Conservation (phyloP, 352 stramenopile genomes). For the Phytophthora vignae region DNA sequence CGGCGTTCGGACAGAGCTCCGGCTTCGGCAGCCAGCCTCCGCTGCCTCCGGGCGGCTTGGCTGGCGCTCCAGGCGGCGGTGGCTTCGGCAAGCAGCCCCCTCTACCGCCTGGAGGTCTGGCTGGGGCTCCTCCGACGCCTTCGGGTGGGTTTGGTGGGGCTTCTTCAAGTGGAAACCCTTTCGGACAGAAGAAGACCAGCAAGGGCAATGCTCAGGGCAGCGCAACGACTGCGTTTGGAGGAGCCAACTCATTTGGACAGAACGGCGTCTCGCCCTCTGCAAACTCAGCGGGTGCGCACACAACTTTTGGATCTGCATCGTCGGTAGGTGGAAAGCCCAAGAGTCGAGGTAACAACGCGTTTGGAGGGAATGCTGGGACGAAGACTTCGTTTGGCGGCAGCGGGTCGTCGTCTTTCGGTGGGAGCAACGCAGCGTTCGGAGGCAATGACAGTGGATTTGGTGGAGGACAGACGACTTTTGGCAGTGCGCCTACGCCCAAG, state of each 20-base stretch:
- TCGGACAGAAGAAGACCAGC: conserved; percentile 31
- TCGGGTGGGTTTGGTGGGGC: conserved; percentile 21
- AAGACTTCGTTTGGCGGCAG: conserved; percentile 24
- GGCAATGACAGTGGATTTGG: conserved; percentile 30
- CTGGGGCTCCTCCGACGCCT: conserved; percentile 13
- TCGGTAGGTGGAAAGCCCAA: conserved; percentile 20
- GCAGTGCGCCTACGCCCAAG: conserved; percentile 14
- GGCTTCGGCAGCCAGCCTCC: conserved; percentile 34
- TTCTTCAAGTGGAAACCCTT: conserved; percentile 29
- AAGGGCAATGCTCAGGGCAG: conserved; percentile 21
- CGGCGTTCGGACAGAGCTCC: conserved; percentile 50
- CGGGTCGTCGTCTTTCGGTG: conserved; percentile 20
- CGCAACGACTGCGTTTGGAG: conserved; percentile 26
- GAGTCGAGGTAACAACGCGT: conserved; percentile 17
- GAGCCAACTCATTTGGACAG: conserved; percentile 20
- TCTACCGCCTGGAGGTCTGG: conserved; percentile 32
- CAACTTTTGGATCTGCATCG: conserved; percentile 39
- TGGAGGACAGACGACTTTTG: conserved; percentile 24
- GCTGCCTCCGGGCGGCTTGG: conserved; percentile 35
- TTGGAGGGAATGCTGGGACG: conserved; percentile 13
- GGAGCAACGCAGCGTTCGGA: conserved; percentile 12
- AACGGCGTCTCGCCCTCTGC: conserved; percentile 12
- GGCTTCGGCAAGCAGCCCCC: conserved; percentile 31
- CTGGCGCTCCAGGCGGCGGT: conserved; percentile 10
- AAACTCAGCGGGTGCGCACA: conserved; percentile 13